Conservation (phyloP, 495 filamentous ascomycete genomes). For the Letharia lupina region DNA sequence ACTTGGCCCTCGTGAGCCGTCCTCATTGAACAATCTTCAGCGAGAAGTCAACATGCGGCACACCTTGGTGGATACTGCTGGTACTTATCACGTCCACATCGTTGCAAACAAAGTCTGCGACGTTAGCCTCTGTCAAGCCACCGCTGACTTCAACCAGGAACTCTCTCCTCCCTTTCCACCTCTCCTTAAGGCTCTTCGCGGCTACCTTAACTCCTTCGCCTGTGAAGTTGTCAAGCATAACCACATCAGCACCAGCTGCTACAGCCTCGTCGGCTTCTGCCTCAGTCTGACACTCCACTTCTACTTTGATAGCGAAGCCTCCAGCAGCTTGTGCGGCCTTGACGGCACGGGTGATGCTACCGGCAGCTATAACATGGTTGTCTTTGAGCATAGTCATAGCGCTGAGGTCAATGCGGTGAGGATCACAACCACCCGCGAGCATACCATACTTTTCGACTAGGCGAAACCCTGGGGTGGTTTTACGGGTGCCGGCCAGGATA, state of each 20-base stretch:
- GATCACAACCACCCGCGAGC: constrained; percentile 83
- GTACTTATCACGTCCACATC: constrained; percentile 94
- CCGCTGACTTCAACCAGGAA: constrained; percentile 90
- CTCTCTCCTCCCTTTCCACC: constrained; percentile 32
- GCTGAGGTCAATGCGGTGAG: constrained; percentile 83
- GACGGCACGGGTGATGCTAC: constrained; percentile 76
- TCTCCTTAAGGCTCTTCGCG: constrained; percentile 62
- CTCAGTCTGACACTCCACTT: constrained; percentile 87
- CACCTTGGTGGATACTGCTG: constrained; percentile 93
- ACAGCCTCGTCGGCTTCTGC: constrained; percentile 87
- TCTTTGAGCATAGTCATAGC: constrained; percentile 98
- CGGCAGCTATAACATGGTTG: constrained; percentile 85
- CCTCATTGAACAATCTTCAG: constrained; percentile 59
- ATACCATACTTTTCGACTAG: constrained; percentile 98
- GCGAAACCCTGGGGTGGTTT: constrained; percentile 93
- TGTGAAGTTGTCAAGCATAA: constrained; percentile 96
- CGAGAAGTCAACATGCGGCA: constrained; percentile 87
- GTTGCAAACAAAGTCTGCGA: constrained; percentile 66
- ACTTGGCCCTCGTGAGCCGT: not conserved
- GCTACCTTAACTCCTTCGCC: constrained; percentile 64
- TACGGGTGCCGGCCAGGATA: constrained; percentile 87
- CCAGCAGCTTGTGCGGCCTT: constrained; percentile 72
- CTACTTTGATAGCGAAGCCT: constrained; percentile 86
- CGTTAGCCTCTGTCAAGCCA: constrained; percentile 79
- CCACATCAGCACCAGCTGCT: constrained; percentile 79